These are phyloP conservation scores for Neofusicoccum ribis DNA, from an alignment of 2,329 filamentous ascomycete species.

Conservation along the genomic window DNA sequence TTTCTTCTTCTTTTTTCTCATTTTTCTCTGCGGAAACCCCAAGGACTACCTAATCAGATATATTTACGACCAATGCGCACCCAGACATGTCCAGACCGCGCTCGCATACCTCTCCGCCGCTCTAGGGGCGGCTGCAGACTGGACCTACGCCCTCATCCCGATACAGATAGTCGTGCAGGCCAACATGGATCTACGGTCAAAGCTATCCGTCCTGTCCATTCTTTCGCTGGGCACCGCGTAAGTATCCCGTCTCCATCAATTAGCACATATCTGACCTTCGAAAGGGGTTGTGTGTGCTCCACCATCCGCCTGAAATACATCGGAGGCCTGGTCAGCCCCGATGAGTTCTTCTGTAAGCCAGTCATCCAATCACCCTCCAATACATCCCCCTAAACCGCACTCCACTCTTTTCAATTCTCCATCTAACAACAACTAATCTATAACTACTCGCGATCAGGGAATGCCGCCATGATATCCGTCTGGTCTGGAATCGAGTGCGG, in stretches of 20 bases:
- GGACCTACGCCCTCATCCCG: conserved; percentile 33
- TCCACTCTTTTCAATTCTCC: too few relatives aligned
- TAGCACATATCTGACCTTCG: conserved; percentile 21
- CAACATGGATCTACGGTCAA: conserved; percentile 56
- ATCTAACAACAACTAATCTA: too few relatives aligned
- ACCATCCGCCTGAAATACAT: conserved; percentile 54
- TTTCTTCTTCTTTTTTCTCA: conserved; percentile 51
- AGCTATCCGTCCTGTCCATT: conserved; percentile 55
- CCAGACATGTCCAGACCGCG: conserved; percentile 50
- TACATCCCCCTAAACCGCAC: too few relatives aligned
- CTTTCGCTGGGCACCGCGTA: conserved; percentile 48
- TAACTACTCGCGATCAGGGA: conserved; percentile 26
- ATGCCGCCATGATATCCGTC: conserved; percentile 49
- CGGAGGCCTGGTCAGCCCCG: conserved; percentile 40
- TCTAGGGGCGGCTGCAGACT: conserved; percentile 34
- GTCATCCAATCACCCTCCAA: conserved; percentile 17
- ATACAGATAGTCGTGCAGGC: conserved; percentile 56
- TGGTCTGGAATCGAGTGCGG: conserved; percentile 40
- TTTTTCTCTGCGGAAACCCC: conserved; percentile 51
- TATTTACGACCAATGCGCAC: conserved; percentile 41
- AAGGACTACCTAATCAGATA: conserved; percentile 34
- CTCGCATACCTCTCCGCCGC: conserved; percentile 48
- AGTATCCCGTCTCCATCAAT: conserved; percentile 9
- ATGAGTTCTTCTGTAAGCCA: conserved; percentile 46
- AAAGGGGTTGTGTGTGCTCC: conserved; percentile 55